Conservation (phyloP, 1,139 yeast genomes). For the Petasospora rhodanensis region DNA sequence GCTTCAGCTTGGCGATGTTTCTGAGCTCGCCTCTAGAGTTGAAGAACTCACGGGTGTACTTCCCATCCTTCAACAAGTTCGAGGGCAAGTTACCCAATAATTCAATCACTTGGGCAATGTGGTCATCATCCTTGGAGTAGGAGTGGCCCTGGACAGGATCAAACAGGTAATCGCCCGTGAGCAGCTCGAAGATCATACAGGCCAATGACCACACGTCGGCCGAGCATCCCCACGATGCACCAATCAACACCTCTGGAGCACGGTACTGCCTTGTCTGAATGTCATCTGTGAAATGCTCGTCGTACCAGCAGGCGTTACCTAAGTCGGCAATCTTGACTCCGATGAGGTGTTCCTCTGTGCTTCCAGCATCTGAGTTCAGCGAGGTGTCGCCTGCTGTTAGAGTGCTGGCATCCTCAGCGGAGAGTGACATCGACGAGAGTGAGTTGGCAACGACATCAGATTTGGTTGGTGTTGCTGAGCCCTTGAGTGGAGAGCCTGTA, state of each 20-base stretch:
- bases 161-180: conserved; percentile 73
- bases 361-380: no score
- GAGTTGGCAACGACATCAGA: conserved; percentile 21
- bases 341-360: conserved; percentile 28
- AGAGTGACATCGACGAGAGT: conserved; percentile 27
- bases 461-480: conserved; percentile 3
- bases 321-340: conserved; percentile 67
- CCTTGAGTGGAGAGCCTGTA: conserved; percentile 14
- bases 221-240: conserved; percentile 69
- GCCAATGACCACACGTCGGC: conserved; percentile 76
- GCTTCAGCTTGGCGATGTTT: conserved; percentile 56
- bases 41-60: conserved; percentile 48
- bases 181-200: conserved; percentile 63
- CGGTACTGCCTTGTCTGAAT: conserved; percentile 76
- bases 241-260: conserved; percentile 60
- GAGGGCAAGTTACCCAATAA: conserved; percentile 56
- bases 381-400: neutral
- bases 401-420: conserved; percentile 13
- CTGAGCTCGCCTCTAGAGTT: conserved; percentile 48
- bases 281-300: conserved; percentile 64
- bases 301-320: conserved; percentile 70
- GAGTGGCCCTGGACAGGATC: conserved; percentile 51
- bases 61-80: conserved; percentile 44
- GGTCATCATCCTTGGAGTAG: conserved; percentile 68
- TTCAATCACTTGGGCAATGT: conserved; percentile 70